Base-by-base conservation (phyloP, 108 stramenopile genomes). In the Nitzschia sp. region DNA sequence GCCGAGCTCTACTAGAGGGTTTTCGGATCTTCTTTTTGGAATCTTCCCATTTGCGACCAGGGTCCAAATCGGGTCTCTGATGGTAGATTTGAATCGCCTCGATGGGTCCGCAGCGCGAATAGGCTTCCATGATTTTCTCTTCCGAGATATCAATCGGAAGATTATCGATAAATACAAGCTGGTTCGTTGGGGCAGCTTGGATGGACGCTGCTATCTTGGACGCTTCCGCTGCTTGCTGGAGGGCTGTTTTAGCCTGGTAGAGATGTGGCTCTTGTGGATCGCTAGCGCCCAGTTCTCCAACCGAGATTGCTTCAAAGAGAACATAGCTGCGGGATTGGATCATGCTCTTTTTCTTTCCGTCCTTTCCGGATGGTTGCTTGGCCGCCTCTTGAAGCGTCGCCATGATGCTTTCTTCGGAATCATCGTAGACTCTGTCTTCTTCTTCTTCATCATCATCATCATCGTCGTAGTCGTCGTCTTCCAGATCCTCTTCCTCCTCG, bases 101-200 rank as follows among this genome's bases (percentile, higher is more conserved):
- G 50, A 94, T 80, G 22, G 69, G 44, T 13, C 89, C 92, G 53
- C 89, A 94, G 11, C 88, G 76, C 9, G 82, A 79, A 53, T 88
- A 91, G 8, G 89, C 78, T 34, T 84, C 65, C 0, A 71, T 50
- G 21, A 94, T 67, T 58, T 80, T 74, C 26, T 68, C 73, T 45
- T 80, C 78, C 23, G 78, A 81, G 21, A 82, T 76, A 59, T 94
- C 92, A 46, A 94, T 88, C 0, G 92, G 92, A 26, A 94, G 74
- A 62, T 91, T 94, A 52, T 94, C 89, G 11, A 94, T 55, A 45
- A 94, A 82, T 1, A 94, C 75, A 3, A 80, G 65, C 5, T 77
- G 59, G 33, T 87, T 66, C 0, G 62, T 47, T 26, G 68, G 78
- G 9, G 73, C 46, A 48, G 61, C 9, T n/a, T 25, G 17, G 26